Evolutionary conservation across 805 yeast genomes (phyloP).

Genomic region (Saccharomycopsis selenospora): DNA sequence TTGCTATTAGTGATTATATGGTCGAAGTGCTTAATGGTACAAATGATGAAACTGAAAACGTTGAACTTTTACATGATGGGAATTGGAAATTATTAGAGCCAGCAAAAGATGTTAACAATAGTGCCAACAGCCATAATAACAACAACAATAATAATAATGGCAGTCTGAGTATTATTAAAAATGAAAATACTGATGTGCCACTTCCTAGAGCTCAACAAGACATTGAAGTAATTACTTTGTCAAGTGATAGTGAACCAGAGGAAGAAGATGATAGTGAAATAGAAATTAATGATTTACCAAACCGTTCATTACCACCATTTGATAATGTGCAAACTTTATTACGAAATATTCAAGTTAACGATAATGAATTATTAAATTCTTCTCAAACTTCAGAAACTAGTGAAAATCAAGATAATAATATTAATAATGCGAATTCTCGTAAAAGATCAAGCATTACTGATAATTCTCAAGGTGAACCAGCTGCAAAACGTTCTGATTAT

Average conservation of each 20-base stretch:
- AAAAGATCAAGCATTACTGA: not conserved
- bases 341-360: not conserved
- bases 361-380: not conserved
- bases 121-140: no score
- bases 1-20: conserved; percentile 72
- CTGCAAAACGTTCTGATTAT: not conserved
- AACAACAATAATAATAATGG: not conserved
- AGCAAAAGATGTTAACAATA: no score
- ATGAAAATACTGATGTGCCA: conserved; percentile 10
- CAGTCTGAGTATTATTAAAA: not conserved
- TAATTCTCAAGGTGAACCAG: not conserved
- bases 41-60: conserved; percentile 49
- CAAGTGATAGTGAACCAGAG: conserved; percentile 28
- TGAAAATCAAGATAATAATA: not conserved
- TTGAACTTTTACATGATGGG: conserved; percentile 67
- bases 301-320: conserved; percentile 1
- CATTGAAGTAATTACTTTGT: conserved; percentile 34
- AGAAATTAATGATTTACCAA: not conserved
- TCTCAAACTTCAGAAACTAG: not conserved
- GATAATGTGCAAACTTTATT: not conserved
- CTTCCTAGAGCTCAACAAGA: conserved; percentile 19
- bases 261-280: conserved; percentile 25
- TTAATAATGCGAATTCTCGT: not conserved
- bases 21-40: conserved; percentile 51
- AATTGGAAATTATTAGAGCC: conserved; percentile 41